A percentile compares a stretch with the other conserved stretches of the same genome.
Conservation (phyloP, 2,329 filamentous ascomycete genomes). For the Stagonosporopsis rhizophila region DNA sequence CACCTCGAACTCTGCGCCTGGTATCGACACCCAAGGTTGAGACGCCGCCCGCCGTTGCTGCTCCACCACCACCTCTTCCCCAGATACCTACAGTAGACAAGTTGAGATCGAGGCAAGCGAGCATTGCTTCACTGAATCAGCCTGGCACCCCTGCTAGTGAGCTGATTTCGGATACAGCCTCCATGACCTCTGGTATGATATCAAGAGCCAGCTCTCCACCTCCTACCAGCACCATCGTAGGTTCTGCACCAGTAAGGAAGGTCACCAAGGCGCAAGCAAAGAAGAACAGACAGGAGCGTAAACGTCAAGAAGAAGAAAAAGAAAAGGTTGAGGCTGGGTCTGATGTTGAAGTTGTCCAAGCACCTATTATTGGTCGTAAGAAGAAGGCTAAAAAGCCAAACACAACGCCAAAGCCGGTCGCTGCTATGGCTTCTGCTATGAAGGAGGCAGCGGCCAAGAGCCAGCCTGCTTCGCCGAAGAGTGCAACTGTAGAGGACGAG, state of each 20-base stretch:
- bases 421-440: conserved; percentile 22
- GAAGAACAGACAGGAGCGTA: conserved; percentile 70
- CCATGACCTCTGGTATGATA: conserved; percentile 73
- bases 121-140: conserved; percentile 64
- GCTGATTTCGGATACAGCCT: conserved; percentile 77
- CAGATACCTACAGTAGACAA: conserved; percentile 49
- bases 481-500: conserved; percentile 38
- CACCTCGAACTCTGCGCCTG: conserved; percentile 72
- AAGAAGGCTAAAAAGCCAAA: conserved; percentile 80
- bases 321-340: conserved; percentile 51
- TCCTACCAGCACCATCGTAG: conserved; percentile 65
- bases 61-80: conserved; percentile 38
- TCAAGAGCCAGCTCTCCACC: conserved; percentile 75
- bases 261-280: conserved; percentile 82
- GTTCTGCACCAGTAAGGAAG: conserved; percentile 70
- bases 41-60: conserved; percentile 53
- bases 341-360: conserved; percentile 63
- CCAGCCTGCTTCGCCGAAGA: conserved; percentile 41
- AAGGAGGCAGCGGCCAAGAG: conserved; percentile 30
- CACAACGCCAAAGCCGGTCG: conserved; percentile 34
- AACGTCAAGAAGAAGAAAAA: conserved; percentile 65
- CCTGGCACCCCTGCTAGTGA: conserved; percentile 80
- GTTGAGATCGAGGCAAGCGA: conserved; percentile 59
- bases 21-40: conserved; percentile 72
- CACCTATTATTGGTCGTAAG: conserved; percentile 79